Evolutionary conservation across 208 protist species (phyloP).

Genomic region (Acanthamoeba castellanii): DNA sequence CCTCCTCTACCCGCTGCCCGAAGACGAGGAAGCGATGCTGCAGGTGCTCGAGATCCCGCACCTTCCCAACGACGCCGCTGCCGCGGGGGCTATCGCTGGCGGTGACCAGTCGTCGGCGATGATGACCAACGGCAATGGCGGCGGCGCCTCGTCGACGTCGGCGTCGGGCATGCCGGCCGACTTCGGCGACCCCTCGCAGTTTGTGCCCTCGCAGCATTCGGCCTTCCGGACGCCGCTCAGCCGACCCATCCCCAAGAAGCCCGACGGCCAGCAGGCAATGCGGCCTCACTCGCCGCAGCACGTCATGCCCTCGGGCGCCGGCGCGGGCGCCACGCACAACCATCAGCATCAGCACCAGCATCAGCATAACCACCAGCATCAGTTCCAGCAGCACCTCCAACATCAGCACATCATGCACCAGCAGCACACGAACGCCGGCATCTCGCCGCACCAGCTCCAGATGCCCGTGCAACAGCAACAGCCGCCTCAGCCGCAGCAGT

Average conservation of each 20-base stretch:
- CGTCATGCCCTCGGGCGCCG: not conserved
- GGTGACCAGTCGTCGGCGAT: not conserved
- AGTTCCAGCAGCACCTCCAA: not conserved
- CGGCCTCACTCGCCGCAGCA: not conserved
- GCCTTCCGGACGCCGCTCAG: slow-evolving; percentile 34
- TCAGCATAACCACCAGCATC: not conserved
- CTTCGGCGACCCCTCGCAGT: slow-evolving; percentile 1
- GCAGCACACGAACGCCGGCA: not conserved
- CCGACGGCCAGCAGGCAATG: not conserved
- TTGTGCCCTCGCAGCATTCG: not conserved
- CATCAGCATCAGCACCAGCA: not conserved
- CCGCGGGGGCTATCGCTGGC: not conserved
- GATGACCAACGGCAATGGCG: not conserved
- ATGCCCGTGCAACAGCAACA: not conserved
- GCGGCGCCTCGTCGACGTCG: not conserved
- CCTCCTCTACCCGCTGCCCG: slow-evolving; percentile 18
- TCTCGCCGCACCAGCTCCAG: slow-evolving; percentile 11
- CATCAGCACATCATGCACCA: slow-evolving; percentile 6
- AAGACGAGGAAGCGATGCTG: slow-evolving; percentile 1
- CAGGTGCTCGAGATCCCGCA: slow-evolving; percentile 15
- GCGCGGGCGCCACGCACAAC: not conserved
- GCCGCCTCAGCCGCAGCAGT: not conserved
- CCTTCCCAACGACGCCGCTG: not conserved
- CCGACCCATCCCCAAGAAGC: slow-evolving; percentile 10
- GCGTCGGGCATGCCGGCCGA: not conserved